Conservation (phyloP, 768 basidiomycete species). For the Russula emetica region DNA sequence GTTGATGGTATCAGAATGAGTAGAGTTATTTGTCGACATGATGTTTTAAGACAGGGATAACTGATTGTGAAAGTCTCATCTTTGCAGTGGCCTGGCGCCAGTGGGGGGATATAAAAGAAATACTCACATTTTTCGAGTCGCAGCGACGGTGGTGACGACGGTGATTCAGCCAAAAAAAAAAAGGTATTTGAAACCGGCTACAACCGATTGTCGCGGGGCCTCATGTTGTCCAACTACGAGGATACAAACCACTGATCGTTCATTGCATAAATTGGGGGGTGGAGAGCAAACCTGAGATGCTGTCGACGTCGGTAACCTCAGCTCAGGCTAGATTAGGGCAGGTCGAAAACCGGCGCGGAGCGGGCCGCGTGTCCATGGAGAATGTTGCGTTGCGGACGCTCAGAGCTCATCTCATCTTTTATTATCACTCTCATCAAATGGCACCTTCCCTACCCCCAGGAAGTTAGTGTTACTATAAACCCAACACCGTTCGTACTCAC, state of each 20-base stretch:
- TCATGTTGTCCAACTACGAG: background rate
- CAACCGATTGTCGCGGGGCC: background rate
- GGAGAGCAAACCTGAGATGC: too few relatives aligned
- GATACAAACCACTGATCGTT: background rate
- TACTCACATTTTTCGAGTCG: slow-evolving; percentile 12
- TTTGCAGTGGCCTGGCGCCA: background rate
- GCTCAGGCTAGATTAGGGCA: slow-evolving; percentile 6
- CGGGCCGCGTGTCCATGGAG: background rate
- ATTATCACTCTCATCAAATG: background rate
- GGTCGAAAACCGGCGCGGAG: slow-evolving; percentile 1
- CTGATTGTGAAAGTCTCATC: slow-evolving; percentile 24
- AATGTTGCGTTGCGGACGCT: too few relatives aligned
- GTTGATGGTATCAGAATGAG: background rate
- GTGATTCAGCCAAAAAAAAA: background rate
- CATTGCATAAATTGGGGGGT: too few relatives aligned
- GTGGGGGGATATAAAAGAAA: background rate
- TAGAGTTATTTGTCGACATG: slow-evolving; percentile 16
- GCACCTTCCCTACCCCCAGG: slow-evolving; percentile 18
- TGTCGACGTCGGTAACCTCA: too few relatives aligned
- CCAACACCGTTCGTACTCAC: background rate
- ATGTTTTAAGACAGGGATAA: slow-evolving; percentile 28
- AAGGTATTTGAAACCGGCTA: background rate
- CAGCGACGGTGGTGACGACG: background rate
- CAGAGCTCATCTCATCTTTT: too few relatives aligned
- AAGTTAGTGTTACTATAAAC: slow-evolving; percentile 3